phyloP scores from a whole-genome alignment of 495 filamentous ascomycete species.

The Neurospora intermedia region DNA sequence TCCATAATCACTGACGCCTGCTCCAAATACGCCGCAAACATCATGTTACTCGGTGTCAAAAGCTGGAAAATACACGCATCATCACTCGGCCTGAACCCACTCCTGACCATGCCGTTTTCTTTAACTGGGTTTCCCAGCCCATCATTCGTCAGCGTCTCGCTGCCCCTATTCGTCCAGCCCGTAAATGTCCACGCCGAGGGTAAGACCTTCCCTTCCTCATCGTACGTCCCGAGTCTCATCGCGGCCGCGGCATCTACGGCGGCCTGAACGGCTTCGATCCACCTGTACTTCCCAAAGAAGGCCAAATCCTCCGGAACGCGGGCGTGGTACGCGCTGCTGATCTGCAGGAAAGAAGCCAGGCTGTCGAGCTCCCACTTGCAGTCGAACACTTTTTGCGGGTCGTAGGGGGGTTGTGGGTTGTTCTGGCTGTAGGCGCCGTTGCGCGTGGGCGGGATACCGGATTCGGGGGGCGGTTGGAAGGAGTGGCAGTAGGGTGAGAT shows the following conservation, averaged over 20 bases:
- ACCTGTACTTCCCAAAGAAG: conserved; percentile 51
- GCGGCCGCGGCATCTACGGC: conserved; percentile 46
- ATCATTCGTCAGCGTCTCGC: conserved; percentile 51
- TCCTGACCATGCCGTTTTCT: conserved; percentile 50
- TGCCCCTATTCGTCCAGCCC: conserved; percentile 43
- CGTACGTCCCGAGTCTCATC: conserved; percentile 50
- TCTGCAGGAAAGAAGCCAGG: conserved; percentile 49
- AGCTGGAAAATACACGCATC: conserved; percentile 50
- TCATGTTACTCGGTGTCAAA: conserved; percentile 54
- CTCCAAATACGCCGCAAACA: conserved; percentile 49
- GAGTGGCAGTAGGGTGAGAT: conserved; percentile 50
- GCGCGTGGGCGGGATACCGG: conserved; percentile 31
- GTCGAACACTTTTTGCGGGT: conserved; percentile 43
- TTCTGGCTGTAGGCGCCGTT: conserved; percentile 43
- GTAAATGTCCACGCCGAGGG: conserved; percentile 47
- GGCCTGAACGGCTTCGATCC: conserved; percentile 45
- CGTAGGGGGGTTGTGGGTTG: conserved; percentile 36
- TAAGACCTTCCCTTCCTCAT: conserved; percentile 41
- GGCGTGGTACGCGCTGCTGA: conserved; percentile 48
- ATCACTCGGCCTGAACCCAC: conserved; percentile 53
- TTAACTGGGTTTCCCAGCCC: conserved; percentile 51
- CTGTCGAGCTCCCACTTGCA: conserved; percentile 58
- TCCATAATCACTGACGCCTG: conserved; percentile 44
- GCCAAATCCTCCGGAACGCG: conserved; percentile 37
- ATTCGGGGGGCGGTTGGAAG: conserved; percentile 50